Evolutionary conservation across 2,329 filamentous ascomycete species (phyloP), one percentile per base, ranked within the genome.

Genomic region (Ophiostoma novo-ulmi): DNA sequence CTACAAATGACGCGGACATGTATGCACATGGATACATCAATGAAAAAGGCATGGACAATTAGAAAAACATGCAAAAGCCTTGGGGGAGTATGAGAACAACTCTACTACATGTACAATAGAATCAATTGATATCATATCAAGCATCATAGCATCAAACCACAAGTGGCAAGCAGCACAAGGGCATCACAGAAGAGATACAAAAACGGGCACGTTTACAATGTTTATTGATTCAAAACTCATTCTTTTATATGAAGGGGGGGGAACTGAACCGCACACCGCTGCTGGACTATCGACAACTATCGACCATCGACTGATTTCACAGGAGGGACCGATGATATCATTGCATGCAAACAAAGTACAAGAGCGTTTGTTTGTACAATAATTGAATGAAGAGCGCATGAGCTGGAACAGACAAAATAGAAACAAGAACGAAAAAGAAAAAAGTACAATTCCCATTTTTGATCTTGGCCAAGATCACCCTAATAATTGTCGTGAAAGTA

Each of bases 381-480:
- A 26, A 14, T 61, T 61, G 55, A 61, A n/a, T 20, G 17, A 48
- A 48, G 17, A 48, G 63, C 39, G 63, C 63, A 36, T 64, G 35
- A 36, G 17, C 14, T 22, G 8, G 5, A 41, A 61, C 13, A 58
- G 44, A 38, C 31, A 64, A 69, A 35, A 38, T 17, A 63, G 55
- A 22, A 39, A 17, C 20, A 55, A 68, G 11, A 66, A 55, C 41
- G 20, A 70, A 36, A 66, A 68, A 26, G 26, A 41, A 41, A 69
- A 48, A 48, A 41, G 41, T 70, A 48, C 31, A 44, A 63, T 70
- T 58, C 69, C 70, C 63, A 52, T 63, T 38, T 55, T 65, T 63
- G 38, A 63, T 63, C 55, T 68, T 67, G 58, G 69, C 69, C 70
- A 69, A 68, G 58, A 68, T 41, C 52, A 67, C 38, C 65, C 58